A percentile compares a stretch with the other conserved stretches of the same genome.
phyloP scores from a whole-genome alignment of 768 basidiomycete species.

The Suillus discolor region DNA sequence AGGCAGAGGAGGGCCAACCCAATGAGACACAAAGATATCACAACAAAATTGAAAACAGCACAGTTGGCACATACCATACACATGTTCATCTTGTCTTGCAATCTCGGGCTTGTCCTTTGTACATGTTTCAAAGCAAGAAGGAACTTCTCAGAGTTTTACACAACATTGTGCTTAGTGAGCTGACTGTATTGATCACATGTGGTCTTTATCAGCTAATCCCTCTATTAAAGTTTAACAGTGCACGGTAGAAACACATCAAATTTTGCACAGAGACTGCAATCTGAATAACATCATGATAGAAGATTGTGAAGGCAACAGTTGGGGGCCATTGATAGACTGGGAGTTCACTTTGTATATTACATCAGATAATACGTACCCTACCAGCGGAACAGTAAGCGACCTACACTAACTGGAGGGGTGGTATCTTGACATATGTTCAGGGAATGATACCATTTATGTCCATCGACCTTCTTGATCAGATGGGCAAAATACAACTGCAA shows the following conservation, averaged over 20 bases:
- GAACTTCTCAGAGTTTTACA: not conserved
- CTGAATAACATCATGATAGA: not conserved
- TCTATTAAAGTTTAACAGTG: not conserved
- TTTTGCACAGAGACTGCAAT: not conserved
- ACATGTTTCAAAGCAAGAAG: not conserved
- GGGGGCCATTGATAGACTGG: not conserved
- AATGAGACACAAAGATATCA: not conserved
- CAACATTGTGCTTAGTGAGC: not conserved
- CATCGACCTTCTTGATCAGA: not conserved
- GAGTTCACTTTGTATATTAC: not conserved
- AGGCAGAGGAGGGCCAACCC: not conserved
- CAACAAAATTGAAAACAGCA: not conserved
- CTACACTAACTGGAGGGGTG: not conserved
- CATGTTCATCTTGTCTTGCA: not conserved
- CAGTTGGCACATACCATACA: not conserved
- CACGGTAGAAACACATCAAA: not conserved
- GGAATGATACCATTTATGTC: not conserved
- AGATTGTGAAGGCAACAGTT: not conserved
- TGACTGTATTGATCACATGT: not conserved
- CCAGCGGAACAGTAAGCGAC: not conserved
- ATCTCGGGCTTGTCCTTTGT: not conserved
- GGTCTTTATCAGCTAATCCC: not conserved
- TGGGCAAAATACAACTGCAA: not conserved
- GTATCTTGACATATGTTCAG: not conserved
- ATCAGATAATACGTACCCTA: not conserved